phyloP scores from a whole-genome alignment of 2,329 filamentous ascomycete species.

The Cytospora mali region DNA sequence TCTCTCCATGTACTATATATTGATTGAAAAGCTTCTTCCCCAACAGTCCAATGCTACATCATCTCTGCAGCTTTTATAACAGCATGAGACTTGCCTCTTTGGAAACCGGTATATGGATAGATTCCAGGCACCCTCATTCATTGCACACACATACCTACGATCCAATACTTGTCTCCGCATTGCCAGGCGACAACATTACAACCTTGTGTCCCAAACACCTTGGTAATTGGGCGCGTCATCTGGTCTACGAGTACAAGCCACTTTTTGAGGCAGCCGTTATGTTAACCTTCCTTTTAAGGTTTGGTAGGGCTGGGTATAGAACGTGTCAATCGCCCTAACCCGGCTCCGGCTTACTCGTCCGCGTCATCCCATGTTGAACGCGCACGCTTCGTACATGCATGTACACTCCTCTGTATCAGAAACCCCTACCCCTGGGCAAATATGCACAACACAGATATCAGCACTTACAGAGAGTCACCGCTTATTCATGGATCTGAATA shows the following conservation, averaged over 20 bases:
- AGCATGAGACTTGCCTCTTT: background rate
- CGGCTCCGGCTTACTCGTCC: slow-evolving; percentile 8
- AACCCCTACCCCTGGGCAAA: too few relatives aligned
- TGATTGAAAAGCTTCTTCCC: background rate
- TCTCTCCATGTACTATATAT: background rate
- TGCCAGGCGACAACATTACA: background rate
- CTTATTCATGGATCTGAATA: background rate
- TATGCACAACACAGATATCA: background rate
- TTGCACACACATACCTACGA: background rate
- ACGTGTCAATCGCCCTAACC: background rate
- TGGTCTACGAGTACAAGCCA: slow-evolving; percentile 10
- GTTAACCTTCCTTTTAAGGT: slow-evolving; percentile 23
- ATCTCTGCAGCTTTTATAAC: background rate
- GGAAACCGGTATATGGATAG: background rate
- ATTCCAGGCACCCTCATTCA: background rate
- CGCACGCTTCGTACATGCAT: background rate
- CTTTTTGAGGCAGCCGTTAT: background rate
- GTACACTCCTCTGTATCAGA: too few relatives aligned
- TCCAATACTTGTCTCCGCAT: background rate
- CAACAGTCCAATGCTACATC: background rate
- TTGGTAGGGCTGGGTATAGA: slow-evolving; percentile 5
- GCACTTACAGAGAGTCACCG: background rate
- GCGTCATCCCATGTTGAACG: slow-evolving; percentile 19
- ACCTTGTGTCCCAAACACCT: background rate
- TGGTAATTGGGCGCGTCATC: background rate